A percentile compares a stretch with the other conserved stretches of the same genome.
phyloP scores from a whole-genome alignment of 768 basidiomycete genomes.

The Russula sp. region DNA sequence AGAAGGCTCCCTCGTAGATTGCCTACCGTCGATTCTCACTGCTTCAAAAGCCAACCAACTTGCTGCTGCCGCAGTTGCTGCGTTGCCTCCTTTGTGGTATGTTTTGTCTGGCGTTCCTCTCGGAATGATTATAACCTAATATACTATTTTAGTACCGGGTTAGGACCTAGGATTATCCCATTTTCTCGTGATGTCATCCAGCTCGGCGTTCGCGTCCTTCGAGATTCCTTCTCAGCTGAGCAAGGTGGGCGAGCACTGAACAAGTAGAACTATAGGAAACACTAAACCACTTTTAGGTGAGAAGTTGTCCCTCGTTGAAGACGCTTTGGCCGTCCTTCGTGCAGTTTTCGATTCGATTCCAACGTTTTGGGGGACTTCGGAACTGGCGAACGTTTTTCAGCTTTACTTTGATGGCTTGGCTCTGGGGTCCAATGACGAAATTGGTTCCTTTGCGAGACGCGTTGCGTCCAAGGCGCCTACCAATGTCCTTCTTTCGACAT shows the following conservation, averaged over 20 bases:
- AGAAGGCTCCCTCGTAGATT: slow-evolving; percentile 56
- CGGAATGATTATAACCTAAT: slow-evolving; percentile 12
- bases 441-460: slow-evolving; percentile 54
- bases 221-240: slow-evolving; percentile 38
- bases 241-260: slow-evolving; percentile 23
- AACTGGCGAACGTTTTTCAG: slow-evolving; percentile 54
- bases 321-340: slow-evolving; percentile 53
- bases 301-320: slow-evolving; percentile 36
- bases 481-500: slow-evolving; percentile 61
- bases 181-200: slow-evolving; percentile 70
- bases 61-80: slow-evolving; percentile 47
- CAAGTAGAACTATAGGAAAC: neutral
- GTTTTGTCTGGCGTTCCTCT: slow-evolving; percentile 33
- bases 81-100: slow-evolving; percentile 62
- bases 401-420: slow-evolving; percentile 51
- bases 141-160: slow-evolving; percentile 49
- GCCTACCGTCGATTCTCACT: slow-evolving; percentile 57
- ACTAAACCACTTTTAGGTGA: slow-evolving; percentile 30
- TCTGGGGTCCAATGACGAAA: slow-evolving; percentile 33
- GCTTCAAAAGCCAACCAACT: slow-evolving; percentile 44
- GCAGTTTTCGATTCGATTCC: slow-evolving; percentile 74
- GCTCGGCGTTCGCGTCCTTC: slow-evolving; percentile 51
- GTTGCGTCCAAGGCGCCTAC: slow-evolving; percentile 69
- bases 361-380: slow-evolving; percentile 70
- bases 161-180: slow-evolving; percentile 88